Base-by-base conservation (phyloP, 306 rosid species). In the Rosa multiflora region DNA sequence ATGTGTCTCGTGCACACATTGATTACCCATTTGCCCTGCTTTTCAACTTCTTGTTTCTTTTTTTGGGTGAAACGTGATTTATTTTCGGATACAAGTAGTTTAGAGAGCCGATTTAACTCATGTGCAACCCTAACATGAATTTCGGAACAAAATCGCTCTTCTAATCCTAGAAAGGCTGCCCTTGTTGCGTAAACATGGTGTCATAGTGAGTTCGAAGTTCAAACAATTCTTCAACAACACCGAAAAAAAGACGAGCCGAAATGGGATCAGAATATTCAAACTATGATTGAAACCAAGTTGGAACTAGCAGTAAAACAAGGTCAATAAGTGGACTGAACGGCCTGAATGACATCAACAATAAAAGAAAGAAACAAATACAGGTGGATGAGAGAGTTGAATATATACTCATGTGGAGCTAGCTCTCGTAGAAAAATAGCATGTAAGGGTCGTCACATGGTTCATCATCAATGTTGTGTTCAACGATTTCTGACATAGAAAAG, bases 241-340 rank as follows among this genome's bases (percentile, higher is more conserved):
- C 59, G 32, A 29, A 29, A 29, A 56, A 32, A 83, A 67, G 75
- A 66, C 63, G 32, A 23, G 63, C 49, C 5, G 13, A 68, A 47
- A 78, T 75, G 21, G 71, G 67, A 74, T 62, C 43, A 59, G 1
- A 23, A 14, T 73, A 66, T 77, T 80, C 70, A 79, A 79, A n/a
- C 21, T 29, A 18, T 3, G 14, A 75, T 74, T n/a, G 63, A 69
- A 10, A 43, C 76, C 88, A 75, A 68, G 80, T 80, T 71, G 85
- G 76, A 78, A 52, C 72, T 76, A 8, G 13, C 64, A 58, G 9
- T 5, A 46, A 13, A 4, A 66, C 0, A 56, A 46, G n/a, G 37
- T n/a, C 1, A 55, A n/a, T 2, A 48, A 35, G 62, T 47, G 70
- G 39, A 6, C 69, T 51, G 44, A 59, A 49, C 4, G 48, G 47